A percentile compares a stretch with the other conserved stretches of the same genome.
phyloP scores from a whole-genome alignment of 2,329 filamentous ascomycete species.

The Fusarium subglutinans region DNA sequence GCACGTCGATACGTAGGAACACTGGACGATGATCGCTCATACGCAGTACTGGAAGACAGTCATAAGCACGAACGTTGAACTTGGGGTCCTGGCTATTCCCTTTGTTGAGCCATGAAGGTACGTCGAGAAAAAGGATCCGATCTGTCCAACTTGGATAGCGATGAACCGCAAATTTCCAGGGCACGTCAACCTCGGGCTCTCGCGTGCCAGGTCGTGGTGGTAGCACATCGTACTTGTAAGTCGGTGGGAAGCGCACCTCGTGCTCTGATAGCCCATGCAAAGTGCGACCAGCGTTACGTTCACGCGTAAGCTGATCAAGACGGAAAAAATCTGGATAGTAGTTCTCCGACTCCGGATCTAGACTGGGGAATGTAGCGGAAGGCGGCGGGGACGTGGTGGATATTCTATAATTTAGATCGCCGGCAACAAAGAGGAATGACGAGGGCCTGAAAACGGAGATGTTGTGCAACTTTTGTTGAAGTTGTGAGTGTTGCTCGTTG shows the following conservation, averaged over 20 bases:
- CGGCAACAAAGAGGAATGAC: conserved; percentile 84
- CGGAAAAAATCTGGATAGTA: conserved; percentile 75
- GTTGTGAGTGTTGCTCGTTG: conserved; percentile 45
- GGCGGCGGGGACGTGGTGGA: conserved; percentile 70
- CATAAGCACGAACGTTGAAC: conserved; percentile 72
- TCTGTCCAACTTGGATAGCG: conserved; percentile 96
- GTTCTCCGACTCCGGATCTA: conserved; percentile 61
- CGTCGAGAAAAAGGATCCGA: conserved; percentile 80
- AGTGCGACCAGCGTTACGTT: conserved; percentile 74
- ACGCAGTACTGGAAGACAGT: conserved; percentile 78
- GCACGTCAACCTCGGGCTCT: conserved; percentile 39
- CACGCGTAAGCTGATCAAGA: conserved; percentile 81
- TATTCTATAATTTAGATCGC: conserved; percentile 96
- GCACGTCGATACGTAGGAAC: conserved; percentile 74
- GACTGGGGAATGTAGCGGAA: conserved; percentile 70
- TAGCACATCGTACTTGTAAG: conserved; percentile 82
- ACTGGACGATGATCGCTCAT: conserved; percentile 91
- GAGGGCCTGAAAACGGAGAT: conserved; percentile 78
- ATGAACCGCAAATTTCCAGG: conserved; percentile 70
- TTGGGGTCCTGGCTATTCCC: conserved; percentile 28
- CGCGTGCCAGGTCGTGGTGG: conserved; percentile 46
- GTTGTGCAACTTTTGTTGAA: conserved; percentile 61
- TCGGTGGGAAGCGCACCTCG: conserved; percentile 82
- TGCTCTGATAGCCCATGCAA: conserved; percentile 83
- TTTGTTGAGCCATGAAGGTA: conserved; percentile 61